Evolutionary conservation across 192 early-diverging fungal genomes (phyloP).

Genomic region (Backusella tarrabulga): DNA sequence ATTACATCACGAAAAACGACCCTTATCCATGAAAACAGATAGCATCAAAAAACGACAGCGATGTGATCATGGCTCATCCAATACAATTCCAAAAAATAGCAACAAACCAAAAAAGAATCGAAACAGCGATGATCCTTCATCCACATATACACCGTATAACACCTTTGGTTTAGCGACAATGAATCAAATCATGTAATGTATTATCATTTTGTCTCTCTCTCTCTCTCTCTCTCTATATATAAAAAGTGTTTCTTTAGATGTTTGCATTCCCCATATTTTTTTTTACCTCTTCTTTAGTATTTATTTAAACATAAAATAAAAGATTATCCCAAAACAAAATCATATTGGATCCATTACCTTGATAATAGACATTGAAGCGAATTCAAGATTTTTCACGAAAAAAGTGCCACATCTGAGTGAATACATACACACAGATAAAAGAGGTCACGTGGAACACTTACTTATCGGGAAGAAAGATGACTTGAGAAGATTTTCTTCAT

Average conservation of each 20-base stretch:
- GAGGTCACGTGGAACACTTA: too few species aligned
- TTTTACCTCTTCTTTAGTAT: neutral
- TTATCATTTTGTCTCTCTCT: neutral
- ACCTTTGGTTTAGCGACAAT: constrained; percentile 9
- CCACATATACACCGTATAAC: constrained; percentile 2
- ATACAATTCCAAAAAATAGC: neutral
- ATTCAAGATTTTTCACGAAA: too few species aligned
- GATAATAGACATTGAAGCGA: too few species aligned
- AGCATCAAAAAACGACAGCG: constrained; percentile 32
- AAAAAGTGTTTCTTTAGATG: neutral
- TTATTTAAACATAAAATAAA: neutral
- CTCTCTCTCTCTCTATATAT: neutral
- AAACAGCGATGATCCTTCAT: neutral
- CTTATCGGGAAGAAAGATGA: too few species aligned
- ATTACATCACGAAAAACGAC: constrained; percentile 34
- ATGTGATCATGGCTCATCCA: constrained; percentile 6
- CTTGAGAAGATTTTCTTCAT: too few species aligned
- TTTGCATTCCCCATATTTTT: neutral
- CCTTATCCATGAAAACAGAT: constrained; percentile 28
- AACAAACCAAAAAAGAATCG: constrained; percentile 9
- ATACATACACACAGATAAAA: too few species aligned
- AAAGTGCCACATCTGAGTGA: too few species aligned
- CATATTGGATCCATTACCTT: too few species aligned
- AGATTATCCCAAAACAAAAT: neutral
- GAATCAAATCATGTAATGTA: constrained; percentile 3